Conservation (phyloP, 768 basidiomycete genomes). For the Lactarius indigo region DNA sequence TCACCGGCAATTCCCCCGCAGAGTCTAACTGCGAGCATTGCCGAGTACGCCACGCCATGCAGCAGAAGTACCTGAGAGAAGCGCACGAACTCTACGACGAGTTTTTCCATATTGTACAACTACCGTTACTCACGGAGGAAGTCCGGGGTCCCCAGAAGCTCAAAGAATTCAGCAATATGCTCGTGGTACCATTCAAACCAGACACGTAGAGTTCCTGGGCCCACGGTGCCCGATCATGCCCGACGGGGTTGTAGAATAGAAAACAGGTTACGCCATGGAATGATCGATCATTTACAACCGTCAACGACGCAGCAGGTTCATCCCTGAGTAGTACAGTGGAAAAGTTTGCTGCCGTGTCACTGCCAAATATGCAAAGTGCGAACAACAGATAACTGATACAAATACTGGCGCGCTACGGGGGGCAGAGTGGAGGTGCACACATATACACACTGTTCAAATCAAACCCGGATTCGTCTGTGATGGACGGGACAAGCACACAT, state of each 20-base stretch:
- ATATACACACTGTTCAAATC: not conserved
- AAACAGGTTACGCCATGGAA: not conserved
- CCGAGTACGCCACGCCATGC: slow-evolving; percentile 91
- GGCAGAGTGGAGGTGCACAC: not conserved
- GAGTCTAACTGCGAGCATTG: slow-evolving; percentile 96
- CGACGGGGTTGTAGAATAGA: not conserved
- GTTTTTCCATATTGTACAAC: slow-evolving; percentile 94
- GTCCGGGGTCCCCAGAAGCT: slow-evolving; percentile 94
- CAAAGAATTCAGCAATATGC: slow-evolving; percentile 89
- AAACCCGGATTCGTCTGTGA: not conserved
- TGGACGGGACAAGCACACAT: not conserved
- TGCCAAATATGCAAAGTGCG: not conserved
- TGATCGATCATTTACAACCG: not conserved
- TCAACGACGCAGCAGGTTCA: not conserved
- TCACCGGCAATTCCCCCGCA: slow-evolving; percentile 32
- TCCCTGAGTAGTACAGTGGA: not conserved
- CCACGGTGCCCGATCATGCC: not conserved
- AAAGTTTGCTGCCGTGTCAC: not conserved
- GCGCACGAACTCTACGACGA: slow-evolving; percentile 97
- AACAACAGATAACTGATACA: slow-evolving; percentile 20
- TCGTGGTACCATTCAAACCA: slow-evolving; percentile 75
- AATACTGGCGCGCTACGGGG: not conserved
- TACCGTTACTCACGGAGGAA: slow-evolving; percentile 94
- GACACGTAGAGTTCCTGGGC: not conserved
- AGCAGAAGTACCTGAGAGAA: slow-evolving; percentile 95